Evolutionary conservation across 371 early-diverging fungal species (phyloP), one percentile per base, ranked within the genome.

Genomic region (Lichtheimia hyalospora): DNA sequence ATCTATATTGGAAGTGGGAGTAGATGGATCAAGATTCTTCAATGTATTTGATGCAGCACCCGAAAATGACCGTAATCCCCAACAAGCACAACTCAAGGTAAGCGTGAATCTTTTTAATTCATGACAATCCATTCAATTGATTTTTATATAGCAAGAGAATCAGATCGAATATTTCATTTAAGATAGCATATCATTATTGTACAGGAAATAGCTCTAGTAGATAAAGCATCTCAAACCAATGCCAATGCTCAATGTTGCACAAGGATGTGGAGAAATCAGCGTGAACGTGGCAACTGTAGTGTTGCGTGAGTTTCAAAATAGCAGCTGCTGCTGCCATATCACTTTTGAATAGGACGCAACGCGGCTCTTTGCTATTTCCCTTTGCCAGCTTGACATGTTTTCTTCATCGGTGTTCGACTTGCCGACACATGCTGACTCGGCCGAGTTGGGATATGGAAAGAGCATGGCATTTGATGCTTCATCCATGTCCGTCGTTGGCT

Each of bases 31-130:
- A 67, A 72, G 92, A 5, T 90, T 84, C 62, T 96, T 94, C 69
- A 94, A 94, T 66, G 93, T 94, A 0, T 96, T 96, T 84, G 90
- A 88, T 60, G 91, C 93, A 2, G 93, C 92, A 41, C 96, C 95
- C 3, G 93, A 93, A 57, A 85, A 89, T 60, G 88, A 89, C 41
- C 66, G 77, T 50, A 62, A 66, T 48, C 28, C 57, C 20, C 56
- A 58, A 23, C 62, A 63, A 58, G 54, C 50, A 27, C 66, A 61
- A 34, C 48, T 62, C 14, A 61, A 66, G 62, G 62, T 62, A 54
- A 27, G 52, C 13, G 41, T 23, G 34, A 5, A 54, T 42, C 3
- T 5, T 40, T 18, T n/a, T 14, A 27, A 1, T 16, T 18, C 5
- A 16, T 27, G n/a, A 3, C 24, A 14, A 28, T 14, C 3, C 18